Base-by-base conservation (phyloP, 257 asterid species). In the Leonotis leonurus region DNA sequence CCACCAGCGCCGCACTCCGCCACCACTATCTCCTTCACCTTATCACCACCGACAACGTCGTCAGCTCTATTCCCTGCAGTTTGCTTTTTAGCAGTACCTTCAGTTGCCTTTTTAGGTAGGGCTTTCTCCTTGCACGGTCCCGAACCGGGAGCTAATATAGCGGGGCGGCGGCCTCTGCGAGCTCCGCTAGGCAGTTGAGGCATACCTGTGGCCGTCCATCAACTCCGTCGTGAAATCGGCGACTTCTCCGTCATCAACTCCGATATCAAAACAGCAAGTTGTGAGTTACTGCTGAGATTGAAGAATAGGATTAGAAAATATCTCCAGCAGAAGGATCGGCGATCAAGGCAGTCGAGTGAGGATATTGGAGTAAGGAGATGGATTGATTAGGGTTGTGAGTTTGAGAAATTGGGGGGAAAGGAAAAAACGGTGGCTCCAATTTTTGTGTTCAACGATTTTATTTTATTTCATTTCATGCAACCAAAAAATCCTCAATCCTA, bases 101-200 rank as follows among this genome's bases (percentile, higher is more conserved):
- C 68, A 45, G 72, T 63, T 29, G 53, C 61, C 65, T 65, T 49
- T 9, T 30, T 27, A 17, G 14, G 11, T 35, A 60, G 56, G 18
- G 71, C 6, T 43, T 24, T 50, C 24, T 36, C n/a, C 65, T 52
- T 57, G 6, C 20, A 52, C 69, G 49, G 44, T 27, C 6, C 70
- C 58, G 51, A 43, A 8, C 13, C 62, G 13, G 56, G 60, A 50
- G 68, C 60, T 30, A 64, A 70, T 25, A 62, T 35, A 57, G 70
- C 50, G 69, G 66, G 72, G 29, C 57, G 77, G 57, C 70, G 73
- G 66, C 73, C 75, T 71, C 60, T 63, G 62, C 78, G 72, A 58
- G 67, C 78, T 68, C 81, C 81, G 75, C 81, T 76, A 71, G 77
- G 77, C 77, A 76, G 77, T 68, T 71, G 77, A 68, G 77, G 77